phyloP scores from a whole-genome alignment of 2,329 filamentous ascomycete species.

The Aspergillus sp. region DNA sequence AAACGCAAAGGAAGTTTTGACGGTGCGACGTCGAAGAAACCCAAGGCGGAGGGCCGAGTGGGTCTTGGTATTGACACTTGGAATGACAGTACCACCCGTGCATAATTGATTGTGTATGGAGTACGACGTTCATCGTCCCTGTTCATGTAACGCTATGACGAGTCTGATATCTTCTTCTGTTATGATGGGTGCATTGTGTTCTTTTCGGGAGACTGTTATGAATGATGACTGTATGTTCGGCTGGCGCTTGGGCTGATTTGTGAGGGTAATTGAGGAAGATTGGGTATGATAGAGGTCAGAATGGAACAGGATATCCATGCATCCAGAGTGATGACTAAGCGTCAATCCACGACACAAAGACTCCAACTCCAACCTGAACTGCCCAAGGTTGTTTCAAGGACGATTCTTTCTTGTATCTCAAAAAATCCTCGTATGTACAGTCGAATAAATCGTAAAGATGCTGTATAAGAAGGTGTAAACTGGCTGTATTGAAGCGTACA shows the following conservation, averaged over 20 bases:
- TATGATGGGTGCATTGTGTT: conserved; percentile 2
- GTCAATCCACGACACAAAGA: too few species aligned
- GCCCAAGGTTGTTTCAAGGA: too few species aligned
- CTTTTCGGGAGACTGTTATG: conserved; percentile 10
- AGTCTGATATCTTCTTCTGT: conserved; percentile 12
- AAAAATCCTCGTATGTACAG: too few species aligned
- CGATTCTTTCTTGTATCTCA: too few species aligned
- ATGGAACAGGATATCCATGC: background rate
- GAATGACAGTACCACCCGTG: conserved; percentile 18
- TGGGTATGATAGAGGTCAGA: background rate
- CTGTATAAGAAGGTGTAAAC: too few species aligned
- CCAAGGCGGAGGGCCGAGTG: conserved; percentile 49
- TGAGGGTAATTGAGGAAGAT: background rate
- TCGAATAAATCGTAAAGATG: too few species aligned
- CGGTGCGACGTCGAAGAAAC: conserved; percentile 48
- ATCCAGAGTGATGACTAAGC: too few species aligned
- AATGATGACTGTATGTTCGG: conserved; percentile 20
- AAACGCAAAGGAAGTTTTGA: conserved; percentile 44
- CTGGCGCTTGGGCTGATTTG: background rate
- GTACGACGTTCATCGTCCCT: background rate
- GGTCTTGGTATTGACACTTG: conserved; percentile 57
- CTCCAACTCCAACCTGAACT: too few species aligned
- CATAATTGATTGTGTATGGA: conserved; percentile 22
- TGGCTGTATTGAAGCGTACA: background rate
- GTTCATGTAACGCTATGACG: background rate